Evolutionary conservation across 202 grass and related monocot genomes (phyloP).

Genomic region (Zoysia matrella): DNA sequence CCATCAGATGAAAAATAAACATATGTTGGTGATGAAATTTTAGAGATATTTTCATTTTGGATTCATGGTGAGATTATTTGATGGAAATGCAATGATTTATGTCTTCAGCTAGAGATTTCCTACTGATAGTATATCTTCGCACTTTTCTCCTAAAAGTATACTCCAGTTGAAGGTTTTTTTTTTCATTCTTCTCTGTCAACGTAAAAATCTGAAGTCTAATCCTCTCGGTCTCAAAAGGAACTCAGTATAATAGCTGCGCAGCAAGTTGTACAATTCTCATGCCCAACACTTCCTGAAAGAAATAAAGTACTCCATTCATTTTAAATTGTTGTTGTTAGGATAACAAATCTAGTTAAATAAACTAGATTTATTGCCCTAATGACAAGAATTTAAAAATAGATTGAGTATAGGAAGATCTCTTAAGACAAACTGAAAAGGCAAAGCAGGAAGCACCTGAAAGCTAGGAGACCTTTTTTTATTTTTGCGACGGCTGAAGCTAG

Average conservation of each 20-base stretch:
- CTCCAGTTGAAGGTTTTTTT: background rate
- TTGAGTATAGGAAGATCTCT: background rate
- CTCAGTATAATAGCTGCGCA: background rate
- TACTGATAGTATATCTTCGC: constrained; percentile 1
- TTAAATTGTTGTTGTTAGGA: too few relatives aligned
- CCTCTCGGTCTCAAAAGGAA: background rate
- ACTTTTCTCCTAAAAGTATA: constrained; percentile 30
- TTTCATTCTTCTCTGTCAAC: background rate
- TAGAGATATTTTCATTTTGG: constrained; percentile 34
- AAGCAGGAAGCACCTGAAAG: background rate
- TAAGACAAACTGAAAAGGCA: background rate
- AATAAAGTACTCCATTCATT: too few relatives aligned
- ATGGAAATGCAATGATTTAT: constrained; percentile 1
- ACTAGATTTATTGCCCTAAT: too few relatives aligned
- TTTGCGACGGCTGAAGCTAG: too few relatives aligned
- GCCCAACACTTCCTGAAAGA: background rate
- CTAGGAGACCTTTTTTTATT: too few relatives aligned
- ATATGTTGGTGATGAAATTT: constrained; percentile 40
- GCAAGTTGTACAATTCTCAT: background rate
- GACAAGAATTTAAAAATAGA: background rate
- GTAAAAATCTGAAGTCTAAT: background rate
- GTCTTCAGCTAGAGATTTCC: constrained; percentile 35
- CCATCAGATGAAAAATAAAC: constrained; percentile 28
- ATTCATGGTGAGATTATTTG: constrained; percentile 31
- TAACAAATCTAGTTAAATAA: too few relatives aligned